phyloP scores from a whole-genome alignment of 768 basidiomycete genomes.

The Pulveroboletus sp. region DNA sequence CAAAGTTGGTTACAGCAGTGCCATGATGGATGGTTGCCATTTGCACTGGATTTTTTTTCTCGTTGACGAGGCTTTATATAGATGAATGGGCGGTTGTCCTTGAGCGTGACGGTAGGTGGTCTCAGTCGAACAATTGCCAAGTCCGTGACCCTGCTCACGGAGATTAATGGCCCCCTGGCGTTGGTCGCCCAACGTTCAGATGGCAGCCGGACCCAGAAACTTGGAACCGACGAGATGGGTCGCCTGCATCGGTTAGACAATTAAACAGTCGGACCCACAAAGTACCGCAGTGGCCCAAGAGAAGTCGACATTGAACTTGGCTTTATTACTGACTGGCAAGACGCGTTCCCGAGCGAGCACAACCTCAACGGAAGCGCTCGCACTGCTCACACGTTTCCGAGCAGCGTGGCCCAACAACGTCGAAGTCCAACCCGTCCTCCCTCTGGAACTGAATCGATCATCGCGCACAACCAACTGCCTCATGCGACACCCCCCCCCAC shows the following conservation, averaged over 20 bases:
- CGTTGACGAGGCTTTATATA: not conserved
- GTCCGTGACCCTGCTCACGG: too few relatives aligned
- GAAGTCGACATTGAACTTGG: not conserved
- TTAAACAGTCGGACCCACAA: not conserved
- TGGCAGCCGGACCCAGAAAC: too few relatives aligned
- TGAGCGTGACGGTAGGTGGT: too few relatives aligned
- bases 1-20: too few relatives aligned
- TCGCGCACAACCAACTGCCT: not conserved
- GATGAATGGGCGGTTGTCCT: too few relatives aligned
- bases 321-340: not conserved
- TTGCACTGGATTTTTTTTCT: too few relatives aligned
- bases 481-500: not conserved
- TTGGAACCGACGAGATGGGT: too few relatives aligned
- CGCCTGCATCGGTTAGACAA: not conserved
- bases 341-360: not conserved
- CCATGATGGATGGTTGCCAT: too few relatives aligned
- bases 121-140: too few relatives aligned
- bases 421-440: not conserved
- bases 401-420: not conserved
- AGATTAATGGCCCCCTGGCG: too few relatives aligned
- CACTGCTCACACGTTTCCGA: not conserved
- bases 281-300: too few relatives aligned
- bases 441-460: not conserved
- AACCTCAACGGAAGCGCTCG: slow-evolving; percentile 3
- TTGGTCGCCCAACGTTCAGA: too few relatives aligned